These are phyloP conservation scores for Amylocarpus encephaloides DNA, from an alignment of 2,329 filamentous ascomycete genomes.

Conservation along the genomic window DNA sequence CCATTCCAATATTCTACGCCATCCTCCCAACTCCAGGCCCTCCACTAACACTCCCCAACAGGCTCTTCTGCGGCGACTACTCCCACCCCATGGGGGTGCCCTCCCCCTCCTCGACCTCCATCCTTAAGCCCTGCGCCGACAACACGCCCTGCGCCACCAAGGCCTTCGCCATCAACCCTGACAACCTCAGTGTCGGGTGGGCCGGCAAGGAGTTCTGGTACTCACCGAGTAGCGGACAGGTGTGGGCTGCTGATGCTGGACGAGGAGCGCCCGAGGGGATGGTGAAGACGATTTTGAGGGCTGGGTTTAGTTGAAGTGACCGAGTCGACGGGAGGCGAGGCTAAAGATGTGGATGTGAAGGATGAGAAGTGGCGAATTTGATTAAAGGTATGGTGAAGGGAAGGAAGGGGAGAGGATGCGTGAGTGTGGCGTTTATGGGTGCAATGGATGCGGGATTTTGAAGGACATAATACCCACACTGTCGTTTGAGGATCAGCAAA, in stretches of 20 bases:
- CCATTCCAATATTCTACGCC: too few species aligned
- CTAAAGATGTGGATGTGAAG: not conserved
- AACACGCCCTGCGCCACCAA: not conserved
- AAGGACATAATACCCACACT: too few species aligned
- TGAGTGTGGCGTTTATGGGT: too few species aligned
- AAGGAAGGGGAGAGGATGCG: too few species aligned
- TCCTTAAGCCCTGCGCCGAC: not conserved
- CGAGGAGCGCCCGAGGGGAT: not conserved
- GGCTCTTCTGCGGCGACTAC: too few species aligned
- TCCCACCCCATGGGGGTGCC: not conserved
- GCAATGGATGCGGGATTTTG: too few species aligned
- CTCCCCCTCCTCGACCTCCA: not conserved
- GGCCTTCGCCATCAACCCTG: not conserved
- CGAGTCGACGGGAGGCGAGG: not conserved
- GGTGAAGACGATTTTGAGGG: not conserved
- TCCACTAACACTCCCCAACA: not conserved
- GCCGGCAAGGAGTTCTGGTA: constrained; percentile 1
- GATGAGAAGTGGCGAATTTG: too few species aligned
- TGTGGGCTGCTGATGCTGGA: not conserved
- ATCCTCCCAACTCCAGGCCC: not conserved
- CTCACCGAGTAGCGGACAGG: not conserved
- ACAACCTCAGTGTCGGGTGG: not conserved
- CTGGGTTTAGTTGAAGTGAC: not conserved
- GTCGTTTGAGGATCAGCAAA: too few species aligned
- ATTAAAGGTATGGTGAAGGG: not conserved